Conservation (phyloP, 257 asterid species). For the Thymus mandschuricus region DNA sequence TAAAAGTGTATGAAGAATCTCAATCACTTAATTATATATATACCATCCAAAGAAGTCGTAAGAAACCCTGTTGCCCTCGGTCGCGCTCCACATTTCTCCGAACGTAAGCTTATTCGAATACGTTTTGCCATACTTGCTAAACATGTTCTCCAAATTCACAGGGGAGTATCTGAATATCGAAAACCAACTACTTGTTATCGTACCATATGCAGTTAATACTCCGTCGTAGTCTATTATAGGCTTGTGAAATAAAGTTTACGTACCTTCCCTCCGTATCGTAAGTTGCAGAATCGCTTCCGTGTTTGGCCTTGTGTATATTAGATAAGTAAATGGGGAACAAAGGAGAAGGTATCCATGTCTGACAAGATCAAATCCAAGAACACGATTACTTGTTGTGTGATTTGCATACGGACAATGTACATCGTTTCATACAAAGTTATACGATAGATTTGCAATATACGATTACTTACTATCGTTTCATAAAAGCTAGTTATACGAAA, state of each 20-base stretch:
- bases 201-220: background rate
- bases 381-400: no score
- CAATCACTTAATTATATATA: no score
- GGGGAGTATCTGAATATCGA: slow-evolving; percentile 52
- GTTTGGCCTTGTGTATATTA: slow-evolving; percentile 75
- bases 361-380: no score
- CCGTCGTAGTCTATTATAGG: background rate
- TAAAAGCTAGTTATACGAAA: no score
- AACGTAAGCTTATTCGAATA: slow-evolving; percentile 68
- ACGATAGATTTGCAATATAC: no score
- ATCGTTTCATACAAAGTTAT: no score
- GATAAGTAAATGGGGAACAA: slow-evolving; percentile 62
- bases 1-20: background rate
- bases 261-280: slow-evolving; percentile 85
- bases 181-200: background rate
- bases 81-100: slow-evolving; percentile 74
- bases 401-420: no score
- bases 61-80: slow-evolving; percentile 59
- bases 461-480: slow-evolving; percentile 44
- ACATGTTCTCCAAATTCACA: slow-evolving; percentile 68
- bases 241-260: background rate
- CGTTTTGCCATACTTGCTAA: slow-evolving; percentile 69
- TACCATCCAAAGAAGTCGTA: slow-evolving; percentile 68
- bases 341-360: slow-evolving; percentile 82
- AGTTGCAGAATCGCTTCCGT: slow-evolving; percentile 79